These are phyloP conservation scores for Chaetomium sp. DNA, from an alignment of 2,329 filamentous ascomycete species.

Conservation along the genomic window DNA sequence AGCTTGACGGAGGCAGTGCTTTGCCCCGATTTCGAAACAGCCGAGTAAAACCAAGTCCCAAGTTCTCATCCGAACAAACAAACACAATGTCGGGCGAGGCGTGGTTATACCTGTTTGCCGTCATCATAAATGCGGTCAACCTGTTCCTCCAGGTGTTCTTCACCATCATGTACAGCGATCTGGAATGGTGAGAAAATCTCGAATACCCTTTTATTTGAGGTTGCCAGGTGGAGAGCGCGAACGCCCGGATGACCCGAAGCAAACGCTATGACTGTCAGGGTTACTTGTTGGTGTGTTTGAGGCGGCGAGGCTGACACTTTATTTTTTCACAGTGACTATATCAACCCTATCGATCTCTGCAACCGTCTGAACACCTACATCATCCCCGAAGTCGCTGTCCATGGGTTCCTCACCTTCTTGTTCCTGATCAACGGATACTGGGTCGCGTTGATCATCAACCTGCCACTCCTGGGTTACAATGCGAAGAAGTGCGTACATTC, in stretches of 20 bases:
- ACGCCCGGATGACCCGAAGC: background rate
- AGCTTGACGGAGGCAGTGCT: background rate
- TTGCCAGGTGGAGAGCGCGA: background rate
- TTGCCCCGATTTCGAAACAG: background rate
- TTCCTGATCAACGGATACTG: slow-evolving; percentile 99
- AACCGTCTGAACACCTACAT: slow-evolving; percentile 99
- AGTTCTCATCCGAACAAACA: slow-evolving; percentile 25
- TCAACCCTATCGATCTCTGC: slow-evolving; percentile 99
- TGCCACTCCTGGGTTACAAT: slow-evolving; percentile 89
- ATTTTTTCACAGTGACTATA: slow-evolving; percentile 71
- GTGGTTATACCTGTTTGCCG: slow-evolving; percentile 95
- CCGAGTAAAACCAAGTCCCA: background rate
- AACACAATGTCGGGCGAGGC: slow-evolving; percentile 83
- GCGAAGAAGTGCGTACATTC: slow-evolving; percentile 78
- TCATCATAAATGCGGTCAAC: slow-evolving; percentile 99
- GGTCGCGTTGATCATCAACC: slow-evolving; percentile 84
- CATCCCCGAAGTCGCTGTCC: slow-evolving; percentile 94
- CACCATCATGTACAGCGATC: slow-evolving; percentile 99
- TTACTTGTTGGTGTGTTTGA: background rate
- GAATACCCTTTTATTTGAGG: background rate
- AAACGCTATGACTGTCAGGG: slow-evolving; percentile 1
- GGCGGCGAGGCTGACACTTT: slow-evolving; percentile 7
- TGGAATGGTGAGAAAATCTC: slow-evolving; percentile 78
- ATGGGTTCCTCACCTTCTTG: slow-evolving; percentile 89
- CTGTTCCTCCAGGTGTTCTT: slow-evolving; percentile 99